Conservation (phyloP, 1,284 basidiomycete species). For the Wallemia hederae region DNA sequence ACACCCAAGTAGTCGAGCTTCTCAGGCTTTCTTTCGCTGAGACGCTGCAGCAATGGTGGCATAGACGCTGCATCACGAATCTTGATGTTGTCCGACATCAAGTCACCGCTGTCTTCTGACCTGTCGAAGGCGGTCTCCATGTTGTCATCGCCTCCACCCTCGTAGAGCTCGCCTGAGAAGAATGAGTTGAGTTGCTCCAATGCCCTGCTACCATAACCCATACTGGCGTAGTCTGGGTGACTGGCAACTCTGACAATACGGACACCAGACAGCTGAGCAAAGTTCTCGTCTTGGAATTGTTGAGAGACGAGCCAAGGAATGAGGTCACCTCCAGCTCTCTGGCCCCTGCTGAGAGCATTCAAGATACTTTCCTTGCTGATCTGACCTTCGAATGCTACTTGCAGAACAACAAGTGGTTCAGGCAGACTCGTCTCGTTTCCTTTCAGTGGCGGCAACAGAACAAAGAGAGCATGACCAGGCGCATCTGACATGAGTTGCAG, state of each 20-base stretch:
- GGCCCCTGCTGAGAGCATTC: constrained; percentile 50
- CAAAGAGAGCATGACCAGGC: constrained; percentile 86
- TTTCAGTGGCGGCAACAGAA: constrained; percentile 66
- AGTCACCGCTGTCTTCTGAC: constrained; percentile 21
- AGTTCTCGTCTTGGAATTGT: constrained; percentile 77
- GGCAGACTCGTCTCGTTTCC: constrained; percentile 61
- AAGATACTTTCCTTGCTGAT: constrained; percentile 64
- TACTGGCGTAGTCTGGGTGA: constrained; percentile 82
- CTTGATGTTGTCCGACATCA: constrained; percentile 42
- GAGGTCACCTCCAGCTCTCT: constrained; percentile 73
- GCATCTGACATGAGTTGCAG: constrained; percentile 88
- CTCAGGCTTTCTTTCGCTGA: constrained; percentile 74
- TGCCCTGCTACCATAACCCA: constrained; percentile 91
- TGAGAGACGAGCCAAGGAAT: constrained; percentile 92
- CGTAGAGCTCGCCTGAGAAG: constrained; percentile 75
- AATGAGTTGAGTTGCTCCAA: constrained; percentile 62
- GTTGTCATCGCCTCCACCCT: constrained; percentile 37
- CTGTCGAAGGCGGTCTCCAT: constrained; percentile 12
- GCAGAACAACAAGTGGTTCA: constrained; percentile 77
- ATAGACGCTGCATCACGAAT: constrained; percentile 48
- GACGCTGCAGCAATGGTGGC: constrained; percentile 73
- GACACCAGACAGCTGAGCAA: constrained; percentile 70
- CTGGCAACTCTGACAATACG: constrained; percentile 79
- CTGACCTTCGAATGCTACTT: constrained; percentile 83
- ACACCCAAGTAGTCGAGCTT: constrained; percentile 82